Percentiles rank a stretch among this genome's conserved stretches.
These are phyloP conservation scores for Amaranthus palmeri DNA, from an alignment of 148 eudicot species.

Conservation along the genomic window DNA sequence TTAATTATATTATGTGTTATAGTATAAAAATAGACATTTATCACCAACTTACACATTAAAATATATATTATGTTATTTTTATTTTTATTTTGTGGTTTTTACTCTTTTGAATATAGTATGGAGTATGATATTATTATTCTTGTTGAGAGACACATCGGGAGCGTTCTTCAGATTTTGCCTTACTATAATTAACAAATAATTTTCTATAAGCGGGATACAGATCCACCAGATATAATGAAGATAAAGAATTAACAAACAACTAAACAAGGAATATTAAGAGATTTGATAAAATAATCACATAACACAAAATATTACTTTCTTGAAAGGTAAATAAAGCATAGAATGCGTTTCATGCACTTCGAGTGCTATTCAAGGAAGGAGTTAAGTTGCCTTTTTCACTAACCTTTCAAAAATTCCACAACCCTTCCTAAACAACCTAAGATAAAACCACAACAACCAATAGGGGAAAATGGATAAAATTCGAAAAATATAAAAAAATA, in stretches of 20 bases:
- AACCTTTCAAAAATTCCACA: conserved; percentile 4
- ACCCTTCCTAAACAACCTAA: background rate
- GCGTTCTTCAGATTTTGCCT: too few relatives aligned
- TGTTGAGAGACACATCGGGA: background rate
- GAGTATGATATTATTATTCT: background rate
- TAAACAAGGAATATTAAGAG: background rate
- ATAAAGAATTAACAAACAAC: background rate
- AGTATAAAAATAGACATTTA: too few relatives aligned
- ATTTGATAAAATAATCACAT: background rate
- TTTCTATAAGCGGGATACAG: background rate
- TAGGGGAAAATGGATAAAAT: too few relatives aligned
- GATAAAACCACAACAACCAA: too few relatives aligned
- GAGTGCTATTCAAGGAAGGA: conserved; percentile 23
- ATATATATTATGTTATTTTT: too few relatives aligned
- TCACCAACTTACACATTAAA: too few relatives aligned
- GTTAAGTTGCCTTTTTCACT: conserved; percentile 11
- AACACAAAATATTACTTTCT: conserved; percentile 17
- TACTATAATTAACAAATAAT: too few relatives aligned
- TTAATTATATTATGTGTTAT: too few relatives aligned
- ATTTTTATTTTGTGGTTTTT: too few relatives aligned
- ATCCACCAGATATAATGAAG: background rate
- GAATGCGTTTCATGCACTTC: conserved; percentile 33
- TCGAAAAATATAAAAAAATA: too few relatives aligned
- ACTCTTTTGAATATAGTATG: too few relatives aligned
- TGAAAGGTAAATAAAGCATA: conserved; percentile 24